Evolutionary conservation across 192 early-diverging fungal genomes (phyloP), one percentile per base, ranked within the genome.

Genomic region (Entophlyctis luteolus): DNA sequence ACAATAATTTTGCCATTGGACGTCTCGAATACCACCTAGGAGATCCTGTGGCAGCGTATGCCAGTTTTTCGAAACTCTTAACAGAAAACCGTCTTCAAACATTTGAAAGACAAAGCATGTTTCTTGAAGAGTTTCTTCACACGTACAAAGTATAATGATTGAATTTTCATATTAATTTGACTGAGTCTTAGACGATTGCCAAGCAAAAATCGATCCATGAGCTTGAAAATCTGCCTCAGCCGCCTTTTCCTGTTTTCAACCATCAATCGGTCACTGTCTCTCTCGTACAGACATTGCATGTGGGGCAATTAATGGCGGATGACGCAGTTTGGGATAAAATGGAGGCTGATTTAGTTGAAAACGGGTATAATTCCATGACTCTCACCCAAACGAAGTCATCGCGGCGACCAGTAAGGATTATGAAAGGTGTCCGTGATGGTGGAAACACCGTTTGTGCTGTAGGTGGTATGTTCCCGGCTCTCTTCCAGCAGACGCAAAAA

Each of bases 1-100:
- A 95, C 70, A 86, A 96, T 58, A 83, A 93, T 70, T 95, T 94
- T 59, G 83, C 91, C 12, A 80, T 96, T 3, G 94, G 93, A 6
- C 77, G 87, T 49, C 90, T 93, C 65, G 85, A 86, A 25, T 89
- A 85, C 63, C 84, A 91, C 55, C 77, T 90, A 29, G 89, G 88
- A 14, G 80, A 88, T 47, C 84, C 89, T 29, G 81, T 87, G 54
- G 80, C 82, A n/a, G 89, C 92, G 0, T 75, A 96, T 12, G 71
- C 82, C 18, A 88, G 88, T 77, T 96, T 93, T 73, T 80, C 85
- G 38, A 86, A 87, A 63, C 76, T 96, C 29, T 76, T 98, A 53
- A 73, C 84, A 2, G 79, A 75, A 31, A 88, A 84, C 46, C 76
- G 83, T 37, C 39, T 42, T 42, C 90, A 94, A 50, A 67, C 84